Conservation (phyloP, 306 rosid genomes). For the Canavalia gladiata region DNA sequence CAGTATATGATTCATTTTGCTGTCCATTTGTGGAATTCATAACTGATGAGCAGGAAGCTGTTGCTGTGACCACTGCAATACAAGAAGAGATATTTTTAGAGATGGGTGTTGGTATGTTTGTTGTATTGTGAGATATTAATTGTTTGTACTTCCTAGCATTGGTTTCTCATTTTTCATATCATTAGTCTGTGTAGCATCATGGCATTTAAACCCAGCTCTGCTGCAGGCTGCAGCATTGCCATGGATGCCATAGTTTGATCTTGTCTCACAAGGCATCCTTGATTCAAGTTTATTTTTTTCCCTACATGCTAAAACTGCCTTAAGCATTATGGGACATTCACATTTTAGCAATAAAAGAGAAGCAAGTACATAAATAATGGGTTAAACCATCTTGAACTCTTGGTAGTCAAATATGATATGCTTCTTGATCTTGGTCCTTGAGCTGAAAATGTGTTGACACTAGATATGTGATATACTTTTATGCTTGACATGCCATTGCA, state of each 20-base stretch:
- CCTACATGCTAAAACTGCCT: neutral
- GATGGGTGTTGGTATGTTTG: conserved; percentile 81
- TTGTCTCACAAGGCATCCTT: neutral
- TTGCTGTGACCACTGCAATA: conserved; percentile 84
- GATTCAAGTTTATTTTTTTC: neutral
- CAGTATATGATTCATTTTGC: conserved; percentile 21
- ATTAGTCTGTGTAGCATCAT: conserved; percentile 14
- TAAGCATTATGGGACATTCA: neutral
- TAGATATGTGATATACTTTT: neutral
- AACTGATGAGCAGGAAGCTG: conserved; percentile 76
- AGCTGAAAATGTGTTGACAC: conserved; percentile 4
- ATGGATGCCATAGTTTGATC: neutral
- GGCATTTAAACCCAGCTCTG: neutral
- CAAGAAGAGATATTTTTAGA: conserved; percentile 87
- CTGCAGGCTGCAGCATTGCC: neutral
- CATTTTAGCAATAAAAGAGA: conserved; percentile 7
- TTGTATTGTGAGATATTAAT: neutral
- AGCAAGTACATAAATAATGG: neutral
- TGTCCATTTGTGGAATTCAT: conserved; percentile 32
- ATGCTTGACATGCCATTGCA: conserved; percentile 25
- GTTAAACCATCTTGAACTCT: neutral
- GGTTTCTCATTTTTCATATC: conserved; percentile 18
- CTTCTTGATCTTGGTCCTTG: conserved; percentile 10
- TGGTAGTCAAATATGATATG: conserved; percentile 8
- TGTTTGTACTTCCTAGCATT: neutral